Base-by-base conservation (phyloP, 2,329 filamentous ascomycete genomes). In the Paraconiothyrium brasiliense region DNA sequence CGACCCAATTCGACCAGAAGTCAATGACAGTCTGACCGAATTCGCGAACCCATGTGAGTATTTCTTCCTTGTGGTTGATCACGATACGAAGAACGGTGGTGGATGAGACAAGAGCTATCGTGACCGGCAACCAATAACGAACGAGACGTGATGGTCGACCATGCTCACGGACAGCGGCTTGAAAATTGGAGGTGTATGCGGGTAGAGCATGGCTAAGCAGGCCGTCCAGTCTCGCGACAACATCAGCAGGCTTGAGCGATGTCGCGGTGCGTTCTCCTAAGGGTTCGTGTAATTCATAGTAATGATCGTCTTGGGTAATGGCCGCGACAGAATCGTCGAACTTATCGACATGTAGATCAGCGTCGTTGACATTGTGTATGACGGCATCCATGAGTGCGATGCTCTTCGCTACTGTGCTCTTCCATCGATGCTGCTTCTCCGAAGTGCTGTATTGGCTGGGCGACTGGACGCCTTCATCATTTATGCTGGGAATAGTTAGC, bases 1-100 rank as follows among this genome's bases (percentile, higher is more conserved):
- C 83, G 3, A 99, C 91, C 95, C 95, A 99, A 77, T 99, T 99
- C 62, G 89, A 84, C 92, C 94, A 97, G 76, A 99, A 99, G 77
- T 97, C 94, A 57, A 92, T 86, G 0, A 89, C 82, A 0, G 95
- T 99, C 1, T 83, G 82, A 8, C 93, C 94, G 30, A 97, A 81
- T 66, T 95, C 91, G 39, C 86, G 84, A 48, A 97, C 83, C 93
- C 94, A 97, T 50, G 88, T 84, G 30, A 92, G 67, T 22, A 99
- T 90, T 67, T 94, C 92, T 22, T 90, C 90, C 70, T 88, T 88
- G 55, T 89, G 86, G 73, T 90, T 92, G 62, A 91, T 84, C 34
- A 96, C 79, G 41, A 98, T 87, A 24, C 90, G 89, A 16, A 98
- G 82, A n/a, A 97, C 84, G 0, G 94, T 97, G 16, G 92, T 94